Evolutionary conservation across 169 alveolate species (phyloP).

Genomic region (Miamiensis avidus): DNA sequence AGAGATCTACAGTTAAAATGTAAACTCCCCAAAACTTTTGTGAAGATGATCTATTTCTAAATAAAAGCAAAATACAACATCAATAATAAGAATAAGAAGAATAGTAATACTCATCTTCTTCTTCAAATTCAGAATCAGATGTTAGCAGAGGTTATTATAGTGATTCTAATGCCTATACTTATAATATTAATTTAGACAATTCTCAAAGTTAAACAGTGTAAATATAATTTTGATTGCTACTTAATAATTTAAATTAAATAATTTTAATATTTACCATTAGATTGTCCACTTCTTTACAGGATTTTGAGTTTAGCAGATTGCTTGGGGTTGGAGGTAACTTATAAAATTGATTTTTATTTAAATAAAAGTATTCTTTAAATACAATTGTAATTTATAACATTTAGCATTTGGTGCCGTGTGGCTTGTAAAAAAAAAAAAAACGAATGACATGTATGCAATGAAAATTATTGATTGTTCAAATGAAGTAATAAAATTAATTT

Average conservation of each 20-base stretch:
- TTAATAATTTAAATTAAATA: too few species aligned
- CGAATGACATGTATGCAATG: constrained; percentile 60
- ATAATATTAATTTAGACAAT: too few species aligned
- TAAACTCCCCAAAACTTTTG: background rate
- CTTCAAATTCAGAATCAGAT: background rate
- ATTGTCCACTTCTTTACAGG: background rate
- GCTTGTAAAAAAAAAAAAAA: constrained; percentile 41
- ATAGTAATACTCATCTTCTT: background rate
- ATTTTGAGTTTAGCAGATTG: background rate
- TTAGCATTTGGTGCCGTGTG: constrained; percentile 57
- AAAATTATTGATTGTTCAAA: constrained; percentile 43
- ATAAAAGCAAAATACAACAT: background rate
- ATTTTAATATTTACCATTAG: background rate
- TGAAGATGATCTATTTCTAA: background rate
- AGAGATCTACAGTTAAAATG: background rate
- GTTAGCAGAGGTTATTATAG: background rate
- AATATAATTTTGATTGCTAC: background rate
- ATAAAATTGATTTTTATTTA: too few species aligned
- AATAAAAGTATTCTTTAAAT: too few species aligned
- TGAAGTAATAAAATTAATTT: background rate
- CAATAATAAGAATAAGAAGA: background rate
- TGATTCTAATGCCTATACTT: background rate
- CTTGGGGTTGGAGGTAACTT: background rate
- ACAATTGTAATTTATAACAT: too few species aligned
- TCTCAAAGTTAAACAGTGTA: background rate